These are phyloP conservation scores for Cercophora scortea DNA, from an alignment of 495 filamentous ascomycete species.

Conservation along the genomic window DNA sequence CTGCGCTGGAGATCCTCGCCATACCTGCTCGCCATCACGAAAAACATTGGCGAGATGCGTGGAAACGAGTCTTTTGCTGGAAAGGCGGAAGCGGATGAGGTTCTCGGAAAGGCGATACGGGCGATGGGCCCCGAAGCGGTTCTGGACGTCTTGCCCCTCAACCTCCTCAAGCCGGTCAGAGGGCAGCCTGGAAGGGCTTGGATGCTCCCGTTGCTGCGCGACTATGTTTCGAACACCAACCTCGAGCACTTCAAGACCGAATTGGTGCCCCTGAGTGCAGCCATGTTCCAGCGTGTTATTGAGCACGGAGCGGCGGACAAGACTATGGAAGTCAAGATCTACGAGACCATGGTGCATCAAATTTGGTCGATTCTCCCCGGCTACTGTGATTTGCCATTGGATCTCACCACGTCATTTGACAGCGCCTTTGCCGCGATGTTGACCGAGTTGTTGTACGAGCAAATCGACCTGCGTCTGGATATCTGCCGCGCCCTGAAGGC, in stretches of 20 bases:
- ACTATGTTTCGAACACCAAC: constrained; percentile 76
- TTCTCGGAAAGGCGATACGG: constrained; percentile 75
- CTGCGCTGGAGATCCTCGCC: constrained; percentile 76
- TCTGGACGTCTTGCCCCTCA: constrained; percentile 73
- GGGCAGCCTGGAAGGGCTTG: constrained; percentile 83
- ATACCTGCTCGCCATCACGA: constrained; percentile 63
- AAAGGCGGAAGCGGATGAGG: constrained; percentile 88
- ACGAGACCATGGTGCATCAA: constrained; percentile 90
- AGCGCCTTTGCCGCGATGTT: constrained; percentile 86
- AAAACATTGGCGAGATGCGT: constrained; percentile 77
- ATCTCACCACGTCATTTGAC: constrained; percentile 69
- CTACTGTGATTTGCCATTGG: constrained; percentile 85
- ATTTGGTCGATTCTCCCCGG: constrained; percentile 93
- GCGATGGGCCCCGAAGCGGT: constrained; percentile 84
- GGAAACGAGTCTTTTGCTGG: constrained; percentile 83
- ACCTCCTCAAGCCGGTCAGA: constrained; percentile 65
- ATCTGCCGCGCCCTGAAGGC: constrained; percentile 78
- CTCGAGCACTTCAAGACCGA: constrained; percentile 77
- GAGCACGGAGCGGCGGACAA: constrained; percentile 72
- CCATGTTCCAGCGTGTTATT: constrained; percentile 80
- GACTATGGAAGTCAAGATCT: constrained; percentile 92
- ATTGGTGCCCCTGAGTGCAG: constrained; percentile 81
- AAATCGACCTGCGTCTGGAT: constrained; percentile 77
- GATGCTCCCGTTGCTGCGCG: constrained; percentile 84
- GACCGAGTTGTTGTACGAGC: constrained; percentile 85